These are phyloP conservation scores for Chrysochromulina parva DNA, from an alignment of 78 protist species.

Conservation along the genomic window DNA sequence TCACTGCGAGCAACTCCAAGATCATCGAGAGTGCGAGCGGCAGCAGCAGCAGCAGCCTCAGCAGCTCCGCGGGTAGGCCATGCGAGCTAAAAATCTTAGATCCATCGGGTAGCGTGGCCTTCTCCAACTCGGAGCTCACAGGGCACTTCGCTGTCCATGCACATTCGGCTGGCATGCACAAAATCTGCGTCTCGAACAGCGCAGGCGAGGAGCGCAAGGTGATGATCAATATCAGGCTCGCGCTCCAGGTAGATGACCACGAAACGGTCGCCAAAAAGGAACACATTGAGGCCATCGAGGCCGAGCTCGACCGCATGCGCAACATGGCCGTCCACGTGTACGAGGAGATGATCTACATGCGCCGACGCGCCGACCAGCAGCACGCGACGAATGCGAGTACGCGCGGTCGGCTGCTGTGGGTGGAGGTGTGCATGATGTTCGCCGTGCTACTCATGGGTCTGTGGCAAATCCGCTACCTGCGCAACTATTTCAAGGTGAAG, in stretches of 20 bases:
- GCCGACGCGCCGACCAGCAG: neutral
- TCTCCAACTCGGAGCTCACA: neutral
- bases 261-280: neutral
- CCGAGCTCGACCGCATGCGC: neutral
- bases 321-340: neutral
- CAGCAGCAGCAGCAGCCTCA: no score
- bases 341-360: neutral
- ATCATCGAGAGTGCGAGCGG: no score
- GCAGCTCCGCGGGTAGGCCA: no score
- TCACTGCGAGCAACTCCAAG: no score
- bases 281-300: neutral
- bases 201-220: neutral
- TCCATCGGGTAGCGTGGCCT: neutral
- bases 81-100: no score
- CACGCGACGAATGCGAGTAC: neutral
- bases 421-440: neutral
- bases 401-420: slow-evolving; percentile 8
- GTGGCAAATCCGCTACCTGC: neutral
- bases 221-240: neutral
- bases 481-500: neutral
- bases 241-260: neutral
- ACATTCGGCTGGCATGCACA: neutral
- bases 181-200: neutral
- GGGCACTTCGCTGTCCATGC: neutral
- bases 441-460: neutral